Base-by-base conservation (phyloP, 805 yeast genomes). In the Hanseniaspora pseudoguilliermondii region DNA sequence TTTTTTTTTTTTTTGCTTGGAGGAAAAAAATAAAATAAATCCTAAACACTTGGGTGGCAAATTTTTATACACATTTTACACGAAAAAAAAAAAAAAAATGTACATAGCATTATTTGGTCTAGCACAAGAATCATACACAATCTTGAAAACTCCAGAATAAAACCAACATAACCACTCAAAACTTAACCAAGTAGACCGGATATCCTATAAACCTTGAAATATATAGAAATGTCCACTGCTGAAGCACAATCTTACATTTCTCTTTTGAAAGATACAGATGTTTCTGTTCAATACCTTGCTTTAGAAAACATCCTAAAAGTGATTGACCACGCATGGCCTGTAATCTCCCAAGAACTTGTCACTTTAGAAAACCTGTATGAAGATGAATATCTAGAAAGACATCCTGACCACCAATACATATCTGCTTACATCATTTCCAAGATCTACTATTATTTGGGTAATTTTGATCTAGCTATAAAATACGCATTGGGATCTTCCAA, bases 321-420 rank as follows among this genome's bases (percentile, higher is more conserved):
- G 51, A 96, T 88, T 52, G 95, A 89, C 71, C 90, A 87, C 69
- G 76, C 88, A 58, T 93, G 98, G 98, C 88, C 98, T 2, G 97
- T 93, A 73, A 86, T 93, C 57, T 95, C 98, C 57, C 93, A 93
- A 71, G 82, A 79, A 65, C 80, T 93, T 59, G 75, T 86, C 32
- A 89, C 86, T 55, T 85, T 93, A 64, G 98, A 93, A 72, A 95
- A 88, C 60, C 74, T 93, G 55, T 89, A 83, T 64, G 97, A 93
- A 71, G 95, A 91, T 67, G 76, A 78, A 58, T 69, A 76, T 25
- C 93, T 91, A 69, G 81, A 81, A 55, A 81, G 84, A 59, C 16
- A 34, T 9, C 39, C 49, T n/a, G 39, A 46, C 2, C 49, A 46
- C 5, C 79, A 95, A 62, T 72, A 79, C 48, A 76, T 91, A 65